phyloP scores from a whole-genome alignment of 352 stramenopile genomes.

The Globisporangium abappressorium region DNA sequence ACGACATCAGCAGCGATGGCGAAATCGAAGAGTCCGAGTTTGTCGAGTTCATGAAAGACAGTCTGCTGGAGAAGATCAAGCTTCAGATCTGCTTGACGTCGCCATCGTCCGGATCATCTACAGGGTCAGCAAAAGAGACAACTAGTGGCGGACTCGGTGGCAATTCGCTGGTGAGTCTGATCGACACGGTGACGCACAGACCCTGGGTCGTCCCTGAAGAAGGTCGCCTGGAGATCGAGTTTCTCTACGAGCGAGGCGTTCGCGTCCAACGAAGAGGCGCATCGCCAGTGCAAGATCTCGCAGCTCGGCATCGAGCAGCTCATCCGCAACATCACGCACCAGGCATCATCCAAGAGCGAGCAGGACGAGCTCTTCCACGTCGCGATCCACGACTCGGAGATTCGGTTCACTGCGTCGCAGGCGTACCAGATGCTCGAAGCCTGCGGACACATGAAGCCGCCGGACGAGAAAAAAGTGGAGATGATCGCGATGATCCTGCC shows the following conservation, averaged over 20 bases:
- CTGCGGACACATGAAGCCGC: constrained; percentile 58
- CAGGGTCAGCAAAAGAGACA: neutral
- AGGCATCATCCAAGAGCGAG: constrained; percentile 54
- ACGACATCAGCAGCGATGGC: constrained; percentile 71
- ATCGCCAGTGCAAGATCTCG: constrained; percentile 57
- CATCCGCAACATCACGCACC: constrained; percentile 62
- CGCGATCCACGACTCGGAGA: constrained; percentile 72
- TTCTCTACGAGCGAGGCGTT: constrained; percentile 76
- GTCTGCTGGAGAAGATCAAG: constrained; percentile 60
- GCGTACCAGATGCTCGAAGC: constrained; percentile 80
- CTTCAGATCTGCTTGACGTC: constrained; percentile 25
- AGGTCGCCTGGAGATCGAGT: constrained; percentile 68
- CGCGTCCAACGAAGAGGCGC: constrained; percentile 48
- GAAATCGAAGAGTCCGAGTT: constrained; percentile 85
- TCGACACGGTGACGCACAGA: constrained; percentile 55
- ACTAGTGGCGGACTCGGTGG: neutral
- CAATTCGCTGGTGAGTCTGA: constrained; percentile 25
- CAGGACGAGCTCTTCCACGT: constrained; percentile 79
- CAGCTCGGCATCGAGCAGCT: constrained; percentile 65
- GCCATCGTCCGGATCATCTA: neutral
- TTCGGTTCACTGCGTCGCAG: constrained; percentile 74
- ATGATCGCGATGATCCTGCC: constrained; percentile 68
- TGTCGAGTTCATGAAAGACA: constrained; percentile 74
- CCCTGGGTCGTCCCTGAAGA: constrained; percentile 64
- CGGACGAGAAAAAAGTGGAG: constrained; percentile 49